Evolutionary conservation across 73 alveolate species (phyloP).

Genomic region (Symbiodinium pilosum): DNA sequence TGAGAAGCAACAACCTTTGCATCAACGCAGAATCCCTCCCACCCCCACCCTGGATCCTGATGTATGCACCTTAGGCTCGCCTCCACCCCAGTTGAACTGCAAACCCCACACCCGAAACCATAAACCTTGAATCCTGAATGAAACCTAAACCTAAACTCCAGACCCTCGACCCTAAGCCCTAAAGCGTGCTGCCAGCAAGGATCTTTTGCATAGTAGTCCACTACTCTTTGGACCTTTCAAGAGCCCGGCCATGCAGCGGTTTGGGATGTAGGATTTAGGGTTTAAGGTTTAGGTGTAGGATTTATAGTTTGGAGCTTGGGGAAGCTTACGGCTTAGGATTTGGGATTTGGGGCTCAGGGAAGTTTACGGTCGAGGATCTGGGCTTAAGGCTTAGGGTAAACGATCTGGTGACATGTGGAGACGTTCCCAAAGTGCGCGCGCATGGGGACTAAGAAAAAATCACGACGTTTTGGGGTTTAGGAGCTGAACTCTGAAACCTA

Average conservation of each 20-base stretch:
- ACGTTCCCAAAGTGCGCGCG: too few relatives aligned
- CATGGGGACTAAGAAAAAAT: too few relatives aligned
- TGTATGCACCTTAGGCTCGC: not conserved
- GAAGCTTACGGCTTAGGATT: not conserved
- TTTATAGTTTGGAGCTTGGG: not conserved
- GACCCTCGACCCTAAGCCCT: not conserved
- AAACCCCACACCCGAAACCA: not conserved
- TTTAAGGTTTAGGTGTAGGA: not conserved
- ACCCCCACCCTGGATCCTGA: too few relatives aligned
- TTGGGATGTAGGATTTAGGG: not conserved
- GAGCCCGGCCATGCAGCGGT: not conserved
- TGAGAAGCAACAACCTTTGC: too few relatives aligned
- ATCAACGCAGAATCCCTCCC: too few relatives aligned
- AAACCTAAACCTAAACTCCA: not conserved
- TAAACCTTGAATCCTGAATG: not conserved
- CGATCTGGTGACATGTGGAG: too few relatives aligned
- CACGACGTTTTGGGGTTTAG: not conserved
- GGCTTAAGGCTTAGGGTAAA: not conserved
- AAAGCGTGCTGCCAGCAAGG: not conserved
- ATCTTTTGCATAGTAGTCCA: slow-evolving; percentile 65
- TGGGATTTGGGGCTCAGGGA: not conserved
- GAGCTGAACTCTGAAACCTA: not conserved
- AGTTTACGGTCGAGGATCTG: not conserved
- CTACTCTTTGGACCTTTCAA: slow-evolving; percentile 43
- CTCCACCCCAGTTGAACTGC: too few relatives aligned